Evolutionary conservation across 2,329 filamentous ascomycete genomes (phyloP).

Genomic region (Ramularia endophylla): DNA sequence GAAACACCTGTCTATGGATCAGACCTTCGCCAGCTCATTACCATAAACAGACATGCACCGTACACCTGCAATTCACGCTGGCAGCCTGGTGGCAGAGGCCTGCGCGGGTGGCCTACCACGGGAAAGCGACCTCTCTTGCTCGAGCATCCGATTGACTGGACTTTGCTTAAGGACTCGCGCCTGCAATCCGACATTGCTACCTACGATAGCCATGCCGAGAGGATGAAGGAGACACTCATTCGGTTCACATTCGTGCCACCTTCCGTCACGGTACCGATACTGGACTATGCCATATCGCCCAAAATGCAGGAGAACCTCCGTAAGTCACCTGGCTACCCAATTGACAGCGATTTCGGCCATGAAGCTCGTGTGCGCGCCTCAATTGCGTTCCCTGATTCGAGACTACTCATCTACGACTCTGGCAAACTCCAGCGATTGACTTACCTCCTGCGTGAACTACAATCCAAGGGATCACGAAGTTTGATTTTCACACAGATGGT

Average conservation of each 20-base stretch:
- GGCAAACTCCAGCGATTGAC: constrained; percentile 92
- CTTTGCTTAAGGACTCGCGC: constrained; percentile 13
- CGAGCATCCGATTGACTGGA: constrained; percentile 26
- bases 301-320: constrained; percentile 23
- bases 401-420: constrained; percentile 95
- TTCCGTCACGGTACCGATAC: constrained; percentile 63
- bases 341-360: constrained; percentile 77
- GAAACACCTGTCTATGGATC: constrained; percentile 25
- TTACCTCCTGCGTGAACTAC: constrained; percentile 75
- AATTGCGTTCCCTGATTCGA: constrained; percentile 94
- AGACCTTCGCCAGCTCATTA: constrained; percentile 26
- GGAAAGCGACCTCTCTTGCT: constrained; percentile 18
- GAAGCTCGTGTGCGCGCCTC: constrained; percentile 86
- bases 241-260: constrained; percentile 93
- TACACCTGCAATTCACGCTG: constrained; percentile 15
- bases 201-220: constrained; percentile 64
- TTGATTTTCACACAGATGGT: constrained; percentile 99
- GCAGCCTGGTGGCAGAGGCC: constrained; percentile 3
- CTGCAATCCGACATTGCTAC: constrained; percentile 46
- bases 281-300: constrained; percentile 22
- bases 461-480: constrained; percentile 84
- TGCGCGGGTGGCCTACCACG: constrained; percentile 18
- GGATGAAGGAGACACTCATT: constrained; percentile 68
- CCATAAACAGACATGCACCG: constrained; percentile 14
- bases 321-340: constrained; percentile 19